Evolutionary conservation across 139 green algal genomes (phyloP), one percentile per base, ranked within the genome.

Genomic region (Astrephomene gubernaculifera): DNA sequence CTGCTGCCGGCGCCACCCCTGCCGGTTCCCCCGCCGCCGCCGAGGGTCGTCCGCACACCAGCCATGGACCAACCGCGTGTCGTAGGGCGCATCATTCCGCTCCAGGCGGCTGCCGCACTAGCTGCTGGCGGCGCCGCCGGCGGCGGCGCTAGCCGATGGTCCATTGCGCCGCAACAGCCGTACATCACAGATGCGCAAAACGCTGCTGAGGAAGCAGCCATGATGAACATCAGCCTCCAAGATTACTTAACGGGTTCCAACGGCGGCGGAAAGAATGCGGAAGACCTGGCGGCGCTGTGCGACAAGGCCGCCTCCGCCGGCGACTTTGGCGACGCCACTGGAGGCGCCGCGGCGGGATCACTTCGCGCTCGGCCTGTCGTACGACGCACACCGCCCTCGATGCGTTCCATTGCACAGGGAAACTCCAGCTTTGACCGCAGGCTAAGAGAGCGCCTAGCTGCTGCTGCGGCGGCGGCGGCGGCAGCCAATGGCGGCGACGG

Each of bases 231-330:
- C 36, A 71, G 54, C 2, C 38, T 82, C n/a, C n/a, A 63, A 27
- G 76, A 83, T 39, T 83, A 83, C 61, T 24, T 83, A 19, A 41
- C 44, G 0, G 76, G 41, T n/a, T n/a, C n/a, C n/a, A n/a, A n/a
- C n/a, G n/a, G n/a, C n/a, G n/a, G n/a, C n/a, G 57, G 19, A 3
- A 72, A 54, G 39, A 70, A 36, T 10, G 76, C 72, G 2, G 76
- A 83, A 4, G 76, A 83, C 43, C 60, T 83, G 57, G 76, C 76
- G 60, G 60, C 39, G n/a, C 43, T 83, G 39, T 83, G 72, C 9
- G 60, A 83, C n/a, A 35, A 27, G 29, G 76, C 44, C 7, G 76
- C 61, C 27, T 49, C 25, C 5, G 74, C 25, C 27, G 65, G 19
- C 29, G 41, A 14, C 43, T 27, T 10, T 4, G 74, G 52, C 27